Evolutionary conservation across 2,329 filamentous ascomycete species (phyloP).

Genomic region (Sclerotinia spermophila): DNA sequence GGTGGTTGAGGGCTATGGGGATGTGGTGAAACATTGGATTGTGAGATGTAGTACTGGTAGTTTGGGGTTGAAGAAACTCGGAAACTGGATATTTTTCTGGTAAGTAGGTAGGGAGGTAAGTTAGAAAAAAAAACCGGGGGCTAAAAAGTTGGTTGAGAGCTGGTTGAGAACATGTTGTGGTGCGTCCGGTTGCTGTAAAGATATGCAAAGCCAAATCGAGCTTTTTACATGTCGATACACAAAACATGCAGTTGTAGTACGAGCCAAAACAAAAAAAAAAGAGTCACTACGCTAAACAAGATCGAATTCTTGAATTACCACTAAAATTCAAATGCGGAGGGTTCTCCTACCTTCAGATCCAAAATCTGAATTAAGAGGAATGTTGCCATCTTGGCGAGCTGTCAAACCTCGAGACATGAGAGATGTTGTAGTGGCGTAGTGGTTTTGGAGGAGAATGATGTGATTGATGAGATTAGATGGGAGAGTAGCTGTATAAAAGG

Average conservation of each 20-base stretch:
- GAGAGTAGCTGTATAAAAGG: neutral
- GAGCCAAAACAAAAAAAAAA: neutral
- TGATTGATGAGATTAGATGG: neutral
- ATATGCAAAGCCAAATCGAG: neutral
- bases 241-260: neutral
- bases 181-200: neutral
- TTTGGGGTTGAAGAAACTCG: neutral
- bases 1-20: neutral
- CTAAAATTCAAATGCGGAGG: neutral
- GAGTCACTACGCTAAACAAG: neutral
- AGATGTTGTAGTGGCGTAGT: neutral
- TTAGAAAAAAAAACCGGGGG: neutral
- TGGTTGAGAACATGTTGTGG: neutral
- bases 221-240: neutral
- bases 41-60: neutral
- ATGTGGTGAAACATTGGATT: neutral
- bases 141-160: neutral
- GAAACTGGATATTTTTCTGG: neutral
- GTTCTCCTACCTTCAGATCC: neutral
- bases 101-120: neutral
- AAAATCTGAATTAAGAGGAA: neutral
- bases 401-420: neutral
- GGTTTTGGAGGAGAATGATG: neutral
- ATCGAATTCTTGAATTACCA: neutral
- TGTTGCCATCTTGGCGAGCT: neutral